Percentiles rank a stretch among this genome's conserved stretches.
phyloP scores from a whole-genome alignment of 345 rosid species.

The Hevea brasiliensis region DNA sequence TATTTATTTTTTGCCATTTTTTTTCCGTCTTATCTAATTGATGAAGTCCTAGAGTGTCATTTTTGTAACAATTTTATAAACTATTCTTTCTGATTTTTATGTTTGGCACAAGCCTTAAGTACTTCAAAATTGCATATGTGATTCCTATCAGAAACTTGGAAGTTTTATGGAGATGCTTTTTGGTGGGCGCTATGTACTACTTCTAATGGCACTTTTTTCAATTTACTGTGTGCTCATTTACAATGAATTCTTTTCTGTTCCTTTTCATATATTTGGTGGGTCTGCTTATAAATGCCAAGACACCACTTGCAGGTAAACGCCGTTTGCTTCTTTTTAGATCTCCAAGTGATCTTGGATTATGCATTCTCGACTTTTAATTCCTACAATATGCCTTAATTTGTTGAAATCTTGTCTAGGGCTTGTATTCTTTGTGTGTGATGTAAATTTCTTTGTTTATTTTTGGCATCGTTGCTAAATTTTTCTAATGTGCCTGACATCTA shows the following conservation, averaged over 20 bases:
- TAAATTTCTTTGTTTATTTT: background rate
- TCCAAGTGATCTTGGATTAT: conserved; percentile 6
- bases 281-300: conserved; percentile 95
- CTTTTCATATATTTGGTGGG: conserved; percentile 89
- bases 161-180: conserved; percentile 99
- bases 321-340: conserved; percentile 5
- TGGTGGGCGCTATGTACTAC: conserved; percentile 91
- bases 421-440: background rate
- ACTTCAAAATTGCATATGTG: background rate
- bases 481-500: background rate
- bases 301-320: conserved; percentile 66
- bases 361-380: background rate
- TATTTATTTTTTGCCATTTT: too few species aligned
- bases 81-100: background rate
- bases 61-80: too few species aligned
- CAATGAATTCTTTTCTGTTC: conserved; percentile 96
- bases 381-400: background rate
- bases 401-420: conserved; percentile 2
- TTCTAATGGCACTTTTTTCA: conserved; percentile 89
- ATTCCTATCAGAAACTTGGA: conserved; percentile 78
- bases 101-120: background rate
- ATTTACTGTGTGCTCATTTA: conserved; percentile 95
- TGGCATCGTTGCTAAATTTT: background rate
- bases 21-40: too few species aligned
- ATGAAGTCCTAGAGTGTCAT: too few species aligned